Conservation (phyloP, 2,329 filamentous ascomycete species). For the Beauveria sp. region DNA sequence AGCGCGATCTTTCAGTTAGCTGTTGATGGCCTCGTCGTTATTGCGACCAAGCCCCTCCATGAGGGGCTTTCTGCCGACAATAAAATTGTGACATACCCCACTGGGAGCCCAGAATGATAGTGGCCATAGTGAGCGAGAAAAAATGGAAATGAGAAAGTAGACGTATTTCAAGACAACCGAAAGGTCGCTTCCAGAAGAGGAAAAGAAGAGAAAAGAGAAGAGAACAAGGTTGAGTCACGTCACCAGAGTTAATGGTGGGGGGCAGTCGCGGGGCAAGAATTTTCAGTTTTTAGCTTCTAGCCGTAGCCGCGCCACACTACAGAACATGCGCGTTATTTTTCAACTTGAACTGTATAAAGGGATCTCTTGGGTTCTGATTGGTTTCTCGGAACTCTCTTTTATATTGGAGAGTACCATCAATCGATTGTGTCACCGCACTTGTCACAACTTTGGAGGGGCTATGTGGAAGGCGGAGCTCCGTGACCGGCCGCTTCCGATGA, state of each 20-base stretch:
- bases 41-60: neutral
- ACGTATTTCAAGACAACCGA: neutral
- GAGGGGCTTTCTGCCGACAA: neutral
- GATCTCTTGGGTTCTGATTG: too few relatives aligned
- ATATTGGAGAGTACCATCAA: neutral
- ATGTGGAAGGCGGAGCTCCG: neutral
- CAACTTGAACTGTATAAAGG: too few relatives aligned
- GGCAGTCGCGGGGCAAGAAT: neutral
- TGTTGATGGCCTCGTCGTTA: neutral
- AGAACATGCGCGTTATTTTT: neutral
- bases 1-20: neutral
- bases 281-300: neutral
- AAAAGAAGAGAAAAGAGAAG: slow-evolving; percentile 10
- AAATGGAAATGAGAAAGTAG: neutral
- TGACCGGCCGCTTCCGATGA: neutral
- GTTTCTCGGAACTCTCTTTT: too few relatives aligned
- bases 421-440: neutral
- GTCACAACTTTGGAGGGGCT: neutral
- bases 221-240: neutral
- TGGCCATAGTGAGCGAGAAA: slow-evolving; percentile 17
- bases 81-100: slow-evolving; percentile 25
- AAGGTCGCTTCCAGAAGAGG: slow-evolving; percentile 5
- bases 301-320: neutral
- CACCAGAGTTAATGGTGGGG: neutral
- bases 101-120: slow-evolving; percentile 29